These are phyloP conservation scores for Coniophora puteana DNA, from an alignment of 1,284 basidiomycete species.

Conservation along the genomic window DNA sequence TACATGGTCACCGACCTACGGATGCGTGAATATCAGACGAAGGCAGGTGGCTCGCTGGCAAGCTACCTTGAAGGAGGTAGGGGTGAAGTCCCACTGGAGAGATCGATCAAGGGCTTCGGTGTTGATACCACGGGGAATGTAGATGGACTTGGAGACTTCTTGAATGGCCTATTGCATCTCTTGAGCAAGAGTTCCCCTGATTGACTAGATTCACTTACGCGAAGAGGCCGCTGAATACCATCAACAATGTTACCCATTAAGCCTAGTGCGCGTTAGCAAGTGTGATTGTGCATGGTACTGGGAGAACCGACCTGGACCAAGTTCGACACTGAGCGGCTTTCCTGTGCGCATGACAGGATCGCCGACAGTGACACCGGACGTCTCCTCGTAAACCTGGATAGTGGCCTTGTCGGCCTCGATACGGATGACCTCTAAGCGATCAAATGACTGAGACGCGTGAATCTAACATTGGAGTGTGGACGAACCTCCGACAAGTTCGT, in stretches of 20 bases:
- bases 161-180: slow-evolving; percentile 72
- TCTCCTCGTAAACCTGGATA: slow-evolving; percentile 99
- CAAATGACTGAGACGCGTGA: slow-evolving; percentile 17
- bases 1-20: slow-evolving; percentile 91
- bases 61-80: slow-evolving; percentile 72
- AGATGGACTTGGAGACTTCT: slow-evolving; percentile 96
- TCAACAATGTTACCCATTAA: slow-evolving; percentile 99
- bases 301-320: slow-evolving; percentile 77
- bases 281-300: not conserved
- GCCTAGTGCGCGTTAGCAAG: slow-evolving; percentile 42
- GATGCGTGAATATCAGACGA: slow-evolving; percentile 13
- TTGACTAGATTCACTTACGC: slow-evolving; percentile 44
- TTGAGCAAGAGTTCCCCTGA: slow-evolving; percentile 15
- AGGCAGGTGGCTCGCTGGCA: slow-evolving; percentile 2
- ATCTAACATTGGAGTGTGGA: slow-evolving; percentile 5
- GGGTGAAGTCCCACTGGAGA: slow-evolving; percentile 95
- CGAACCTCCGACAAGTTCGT: slow-evolving; percentile 93
- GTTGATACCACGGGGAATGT: slow-evolving; percentile 98
- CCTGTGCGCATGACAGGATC: slow-evolving; percentile 97
- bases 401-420: slow-evolving; percentile 97
- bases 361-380: slow-evolving; percentile 95
- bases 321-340: slow-evolving; percentile 95
- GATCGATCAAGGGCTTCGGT: slow-evolving; percentile 91
- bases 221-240: slow-evolving; percentile 90
- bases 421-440: slow-evolving; percentile 84